A percentile compares a stretch with the other conserved stretches of the same genome.
These are phyloP conservation scores for Aureobasidium sp. DNA, from an alignment of 2,329 filamentous ascomycete species.

Conservation along the genomic window DNA sequence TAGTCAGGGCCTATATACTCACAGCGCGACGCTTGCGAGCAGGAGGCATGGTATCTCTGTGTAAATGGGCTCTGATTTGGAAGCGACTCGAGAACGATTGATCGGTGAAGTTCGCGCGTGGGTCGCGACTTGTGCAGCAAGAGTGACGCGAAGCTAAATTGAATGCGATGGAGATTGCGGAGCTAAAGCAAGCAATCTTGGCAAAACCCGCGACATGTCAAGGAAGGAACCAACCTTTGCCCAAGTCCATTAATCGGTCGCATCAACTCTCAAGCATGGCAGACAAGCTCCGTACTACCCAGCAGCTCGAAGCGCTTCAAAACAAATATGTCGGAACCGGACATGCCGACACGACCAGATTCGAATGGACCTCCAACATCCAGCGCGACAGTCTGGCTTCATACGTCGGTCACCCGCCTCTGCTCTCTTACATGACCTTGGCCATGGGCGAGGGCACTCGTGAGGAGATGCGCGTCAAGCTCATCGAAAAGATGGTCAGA, in stretches of 20 bases:
- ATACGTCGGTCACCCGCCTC: slow-evolving; percentile 80
- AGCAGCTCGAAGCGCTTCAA: slow-evolving; percentile 95
- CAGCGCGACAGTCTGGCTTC: slow-evolving; percentile 85
- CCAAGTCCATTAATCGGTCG: not conserved
- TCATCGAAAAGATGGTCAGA: slow-evolving; percentile 67
- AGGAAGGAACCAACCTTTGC: not conserved
- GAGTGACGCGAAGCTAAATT: slow-evolving; percentile 1
- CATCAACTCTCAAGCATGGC: slow-evolving; percentile 41
- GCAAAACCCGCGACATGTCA: not conserved
- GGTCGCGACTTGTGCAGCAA: not conserved
- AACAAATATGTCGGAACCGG: slow-evolving; percentile 93
- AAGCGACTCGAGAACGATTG: not conserved
- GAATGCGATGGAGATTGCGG: not conserved
- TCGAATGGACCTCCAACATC: slow-evolving; percentile 96
- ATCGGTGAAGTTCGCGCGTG: not conserved
- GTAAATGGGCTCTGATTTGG: no score
- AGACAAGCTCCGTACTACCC: slow-evolving; percentile 94
- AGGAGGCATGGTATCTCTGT: not conserved
- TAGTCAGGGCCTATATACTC: not conserved
- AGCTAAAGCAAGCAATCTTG: not conserved
- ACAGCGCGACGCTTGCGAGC: slow-evolving; percentile 22
- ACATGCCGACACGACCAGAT: slow-evolving; percentile 91
- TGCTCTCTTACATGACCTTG: slow-evolving; percentile 81
- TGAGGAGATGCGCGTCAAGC: slow-evolving; percentile 66
- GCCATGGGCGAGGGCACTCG: slow-evolving; percentile 71